These are phyloP conservation scores for Wallacemonas sp. DNA, from an alignment of 208 protist genomes.

Conservation along the genomic window DNA sequence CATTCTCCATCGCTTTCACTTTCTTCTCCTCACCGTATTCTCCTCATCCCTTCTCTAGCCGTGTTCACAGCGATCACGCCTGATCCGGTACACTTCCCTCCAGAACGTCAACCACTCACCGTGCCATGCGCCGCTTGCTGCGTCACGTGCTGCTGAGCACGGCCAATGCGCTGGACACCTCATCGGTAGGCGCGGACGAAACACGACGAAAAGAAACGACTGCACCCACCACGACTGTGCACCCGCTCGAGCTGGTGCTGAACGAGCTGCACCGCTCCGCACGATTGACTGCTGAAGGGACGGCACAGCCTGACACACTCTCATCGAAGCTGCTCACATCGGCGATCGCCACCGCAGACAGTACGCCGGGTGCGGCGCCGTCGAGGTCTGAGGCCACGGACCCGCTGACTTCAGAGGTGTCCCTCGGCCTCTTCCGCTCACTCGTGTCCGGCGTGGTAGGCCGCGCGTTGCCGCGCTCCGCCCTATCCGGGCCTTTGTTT, in stretches of 20 bases:
- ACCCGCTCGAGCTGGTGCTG: neutral
- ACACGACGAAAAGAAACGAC: no score
- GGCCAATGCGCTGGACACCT: neutral
- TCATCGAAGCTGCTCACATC: conserved; percentile 8
- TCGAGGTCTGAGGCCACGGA: no score
- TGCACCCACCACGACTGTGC: neutral
- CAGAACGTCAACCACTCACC: no score
- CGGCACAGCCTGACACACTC: no score
- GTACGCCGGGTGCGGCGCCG: no score
- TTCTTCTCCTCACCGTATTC: neutral
- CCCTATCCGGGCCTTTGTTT: neutral
- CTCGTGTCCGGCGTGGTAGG: neutral
- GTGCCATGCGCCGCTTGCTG: neutral
- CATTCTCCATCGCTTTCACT: neutral
- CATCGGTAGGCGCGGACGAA: no score
- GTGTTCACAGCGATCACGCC: no score
- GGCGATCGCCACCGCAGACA: conserved; percentile 18
- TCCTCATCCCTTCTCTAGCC: no score
- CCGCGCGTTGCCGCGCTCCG: neutral
- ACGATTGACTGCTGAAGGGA: no score
- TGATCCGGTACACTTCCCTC: no score
- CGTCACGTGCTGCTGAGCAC: neutral
- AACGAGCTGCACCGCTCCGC: no score
- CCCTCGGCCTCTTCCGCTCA: neutral
- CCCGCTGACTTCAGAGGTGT: neutral